phyloP scores from a whole-genome alignment of 345 rosid species.

The Erysimum cheiranthoides region DNA sequence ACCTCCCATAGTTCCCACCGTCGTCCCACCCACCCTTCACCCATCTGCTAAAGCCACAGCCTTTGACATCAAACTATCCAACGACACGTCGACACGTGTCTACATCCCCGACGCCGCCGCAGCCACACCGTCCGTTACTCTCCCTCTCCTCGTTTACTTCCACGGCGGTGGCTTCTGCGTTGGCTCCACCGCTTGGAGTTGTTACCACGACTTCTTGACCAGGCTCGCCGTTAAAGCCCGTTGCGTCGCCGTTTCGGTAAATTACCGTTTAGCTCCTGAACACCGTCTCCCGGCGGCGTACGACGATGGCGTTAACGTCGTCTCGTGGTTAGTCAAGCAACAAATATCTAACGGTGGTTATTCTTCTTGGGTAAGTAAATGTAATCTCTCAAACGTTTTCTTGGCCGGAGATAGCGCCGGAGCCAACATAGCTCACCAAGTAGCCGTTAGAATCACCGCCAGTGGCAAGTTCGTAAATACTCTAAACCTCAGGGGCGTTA shows the following conservation, averaged over 20 bases:
- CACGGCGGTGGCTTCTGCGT: slow-evolving; percentile 81
- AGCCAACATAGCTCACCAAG: slow-evolving; percentile 67
- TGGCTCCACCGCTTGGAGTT: slow-evolving; percentile 73
- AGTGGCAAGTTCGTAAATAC: slow-evolving; percentile 22
- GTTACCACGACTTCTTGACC: slow-evolving; percentile 67
- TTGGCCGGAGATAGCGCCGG: slow-evolving; percentile 82
- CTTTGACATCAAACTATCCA: slow-evolving; percentile 44
- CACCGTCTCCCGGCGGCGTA: slow-evolving; percentile 68
- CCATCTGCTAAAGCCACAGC: slow-evolving; percentile 43
- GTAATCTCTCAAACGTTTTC: slow-evolving; percentile 57
- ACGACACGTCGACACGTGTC: slow-evolving; percentile 53
- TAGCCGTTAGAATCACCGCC: slow-evolving; percentile 48
- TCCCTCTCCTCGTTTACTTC: slow-evolving; percentile 70
- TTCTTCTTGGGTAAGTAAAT: slow-evolving; percentile 53
- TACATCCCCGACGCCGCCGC: slow-evolving; percentile 37
- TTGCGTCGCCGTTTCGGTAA: slow-evolving; percentile 57
- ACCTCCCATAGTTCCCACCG: slow-evolving; percentile 60
- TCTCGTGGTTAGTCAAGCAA: slow-evolving; percentile 65
- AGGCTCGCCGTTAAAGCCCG: slow-evolving; percentile 53
- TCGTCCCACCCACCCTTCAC: slow-evolving; percentile 51
- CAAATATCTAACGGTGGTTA: slow-evolving; percentile 49
- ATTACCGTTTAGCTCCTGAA: slow-evolving; percentile 71
- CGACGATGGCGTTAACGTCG: slow-evolving; percentile 63
- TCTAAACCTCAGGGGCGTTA: slow-evolving; percentile 53
- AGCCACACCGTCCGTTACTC: slow-evolving; percentile 42